Conservation (phyloP, 169 alveolate species). For the Amoebophrya sp. region DNA sequence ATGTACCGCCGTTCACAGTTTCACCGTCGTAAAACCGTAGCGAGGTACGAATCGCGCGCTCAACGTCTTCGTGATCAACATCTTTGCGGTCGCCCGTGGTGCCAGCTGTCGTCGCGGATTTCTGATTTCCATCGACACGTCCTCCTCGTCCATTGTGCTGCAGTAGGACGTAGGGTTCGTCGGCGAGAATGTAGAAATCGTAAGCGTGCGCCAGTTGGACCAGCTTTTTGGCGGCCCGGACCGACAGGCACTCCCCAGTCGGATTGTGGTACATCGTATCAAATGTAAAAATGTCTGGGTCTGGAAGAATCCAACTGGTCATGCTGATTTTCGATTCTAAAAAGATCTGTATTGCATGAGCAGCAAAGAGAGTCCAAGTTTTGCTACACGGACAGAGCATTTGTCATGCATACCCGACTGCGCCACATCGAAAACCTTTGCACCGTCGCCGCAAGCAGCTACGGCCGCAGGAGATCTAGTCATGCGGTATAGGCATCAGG, state of each 20-base stretch:
- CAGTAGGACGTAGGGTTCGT: background rate
- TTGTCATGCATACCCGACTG: too few species aligned
- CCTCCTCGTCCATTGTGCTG: background rate
- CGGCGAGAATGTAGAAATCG: background rate
- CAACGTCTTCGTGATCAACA: background rate
- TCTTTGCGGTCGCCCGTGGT: background rate
- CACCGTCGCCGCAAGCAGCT: too few species aligned
- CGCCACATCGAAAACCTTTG: too few species aligned
- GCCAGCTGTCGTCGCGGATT: background rate
- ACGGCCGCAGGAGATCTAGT: too few species aligned
- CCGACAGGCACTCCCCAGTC: background rate
- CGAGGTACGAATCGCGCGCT: background rate
- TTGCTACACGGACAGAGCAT: too few species aligned
- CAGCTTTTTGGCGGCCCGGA: background rate
- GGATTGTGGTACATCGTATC: slow-evolving; percentile 5
- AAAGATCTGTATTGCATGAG: too few species aligned
- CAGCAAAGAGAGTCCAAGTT: too few species aligned
- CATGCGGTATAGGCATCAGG: too few species aligned
- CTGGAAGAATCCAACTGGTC: too few species aligned
- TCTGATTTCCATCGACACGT: background rate
- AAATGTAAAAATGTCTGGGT: too few species aligned
- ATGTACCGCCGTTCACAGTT: too few species aligned
- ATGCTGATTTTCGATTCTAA: too few species aligned
- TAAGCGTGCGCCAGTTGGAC: background rate
- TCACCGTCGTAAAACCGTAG: background rate